Evolutionary conservation across 345 rosid species (phyloP), one percentile per base, ranked within the genome.

Genomic region (Toxicodendron radicans): DNA sequence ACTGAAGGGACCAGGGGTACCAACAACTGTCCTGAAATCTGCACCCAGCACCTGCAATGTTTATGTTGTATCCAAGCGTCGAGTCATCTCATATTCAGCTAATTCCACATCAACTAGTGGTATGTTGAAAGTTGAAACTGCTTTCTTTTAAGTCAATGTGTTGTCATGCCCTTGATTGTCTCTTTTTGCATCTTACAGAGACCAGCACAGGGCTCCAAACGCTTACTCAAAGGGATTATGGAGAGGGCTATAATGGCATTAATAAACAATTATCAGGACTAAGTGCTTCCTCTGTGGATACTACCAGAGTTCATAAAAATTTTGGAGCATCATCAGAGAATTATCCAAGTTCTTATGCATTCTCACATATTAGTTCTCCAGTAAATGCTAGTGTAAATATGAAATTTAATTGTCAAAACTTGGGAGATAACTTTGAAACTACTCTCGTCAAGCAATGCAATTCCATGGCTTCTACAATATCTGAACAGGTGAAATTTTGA

Each of bases 31-130:
- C 58, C 70, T 85, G 43, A 86, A 76, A 72, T 74, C 57, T 79
- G 84, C 93, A 71, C 89, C 94, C 51, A 79, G 73, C 24, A 53
- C 82, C 38, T 90, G 91, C 64, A 80, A 85, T 61, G 57, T 89
- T 35, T 83, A 81, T 73, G 83, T 94, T 70, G 84, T 92, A 66
- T 86, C 78, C 73, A 85, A 72, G 65, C 76, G 68, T 57, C 72
- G 83, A 83, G 59, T 85, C 49, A 45, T 87, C 75, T 79, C 83
- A 63, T 88, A 85, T 81, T 88, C 89, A 21, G 84, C 83, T 73
- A 78, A 45, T 73, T 66, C 66, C 56, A 43, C 80, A 54, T 69
- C 63, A 41, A 48, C 76, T 51, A 41, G 58, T 13, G 88, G 92
- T 87, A 83, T 68, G 75, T 76, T 23, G 43, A 57, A 60, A 70